Evolutionary conservation across 306 rosid genomes (phyloP), one percentile per base, ranked within the genome.

Genomic region (Glycine tomentella): DNA sequence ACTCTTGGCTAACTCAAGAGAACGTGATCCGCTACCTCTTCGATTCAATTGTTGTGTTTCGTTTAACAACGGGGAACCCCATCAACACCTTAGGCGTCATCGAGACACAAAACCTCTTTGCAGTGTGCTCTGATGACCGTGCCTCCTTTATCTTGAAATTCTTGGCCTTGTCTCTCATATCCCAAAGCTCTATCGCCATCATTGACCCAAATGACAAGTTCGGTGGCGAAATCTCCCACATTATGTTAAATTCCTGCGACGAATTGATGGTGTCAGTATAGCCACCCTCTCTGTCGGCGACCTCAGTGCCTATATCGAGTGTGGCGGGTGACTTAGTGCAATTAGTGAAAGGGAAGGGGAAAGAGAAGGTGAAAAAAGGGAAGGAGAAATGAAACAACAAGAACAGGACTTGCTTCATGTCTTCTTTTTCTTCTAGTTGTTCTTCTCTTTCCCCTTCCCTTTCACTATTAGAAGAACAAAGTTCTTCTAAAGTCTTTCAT

Each of bases 1-100:
- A 88, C 72, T 93, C 98, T 82, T 95, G 99, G 98, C 84, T 95
- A 49, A 83, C 90, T n/a, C 96, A 90, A 64, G 99, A 95, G 84
- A 97, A 95, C 71, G 70, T 95, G 31, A 84, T 95, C 69, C 93
- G 99, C 31, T 87, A 85, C 82, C 98, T 95, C n/a, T 87, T 95
- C 10, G 90, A 89, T 81, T 90, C 85, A 59, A 93, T 95, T n/a
- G 89, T 89, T 1, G 61, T 78, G 25, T 95, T 95, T 68, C 85
- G 92, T 46, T 84, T 91, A 20, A 80, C 62, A 20, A 75, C 92
- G 0, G 75, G 66, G 45, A 63, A n/a, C 62, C 84, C 94, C 81
- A 89, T 95, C 76, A 81, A 82, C 86, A 58, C 88, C 59, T 92
- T 95, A 1, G 72, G 81, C 44, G 74, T 85, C 74, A 87, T 95